Conservation (phyloP, 1,284 basidiomycete species). For the Stygiomarasmius scandens region DNA sequence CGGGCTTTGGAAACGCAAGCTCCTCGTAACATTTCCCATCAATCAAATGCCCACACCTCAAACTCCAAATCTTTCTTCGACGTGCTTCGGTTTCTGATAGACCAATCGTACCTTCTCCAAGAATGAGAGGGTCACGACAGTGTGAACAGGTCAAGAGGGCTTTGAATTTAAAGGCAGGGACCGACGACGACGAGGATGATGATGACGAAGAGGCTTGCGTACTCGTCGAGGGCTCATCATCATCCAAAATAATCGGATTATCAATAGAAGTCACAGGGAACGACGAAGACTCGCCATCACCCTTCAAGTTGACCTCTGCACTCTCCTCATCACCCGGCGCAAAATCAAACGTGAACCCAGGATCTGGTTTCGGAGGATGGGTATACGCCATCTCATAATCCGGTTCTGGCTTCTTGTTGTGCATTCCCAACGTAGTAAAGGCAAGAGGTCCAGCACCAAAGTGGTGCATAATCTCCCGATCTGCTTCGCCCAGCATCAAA, state of each 20-base stretch:
- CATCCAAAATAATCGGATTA: constrained; percentile 38
- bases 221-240: constrained; percentile 26
- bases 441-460: constrained; percentile 8
- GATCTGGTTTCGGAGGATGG: constrained; percentile 52
- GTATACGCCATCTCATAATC: constrained; percentile 66
- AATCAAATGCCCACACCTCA: constrained; percentile 75
- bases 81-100: constrained; percentile 32
- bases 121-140: constrained; percentile 60
- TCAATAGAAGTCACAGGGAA: constrained; percentile 31
- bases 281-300: background rate
- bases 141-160: constrained; percentile 61
- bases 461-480: background rate
- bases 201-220: constrained; percentile 17
- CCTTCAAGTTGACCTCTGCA: background rate
- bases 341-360: constrained; percentile 71
- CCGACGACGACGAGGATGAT: constrained; percentile 9
- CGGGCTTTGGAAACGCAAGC: constrained; percentile 50
- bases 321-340: constrained; percentile 24
- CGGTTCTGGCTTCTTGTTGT: constrained; percentile 26
- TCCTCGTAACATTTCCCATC: constrained; percentile 72
- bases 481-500: background rate
- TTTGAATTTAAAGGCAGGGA: constrained; percentile 10
- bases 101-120: constrained; percentile 37
- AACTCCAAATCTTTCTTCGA: constrained; percentile 58
- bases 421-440: constrained; percentile 7